Conservation (phyloP, 352 stramenopile species). For the Phytopythium vexans region DNA sequence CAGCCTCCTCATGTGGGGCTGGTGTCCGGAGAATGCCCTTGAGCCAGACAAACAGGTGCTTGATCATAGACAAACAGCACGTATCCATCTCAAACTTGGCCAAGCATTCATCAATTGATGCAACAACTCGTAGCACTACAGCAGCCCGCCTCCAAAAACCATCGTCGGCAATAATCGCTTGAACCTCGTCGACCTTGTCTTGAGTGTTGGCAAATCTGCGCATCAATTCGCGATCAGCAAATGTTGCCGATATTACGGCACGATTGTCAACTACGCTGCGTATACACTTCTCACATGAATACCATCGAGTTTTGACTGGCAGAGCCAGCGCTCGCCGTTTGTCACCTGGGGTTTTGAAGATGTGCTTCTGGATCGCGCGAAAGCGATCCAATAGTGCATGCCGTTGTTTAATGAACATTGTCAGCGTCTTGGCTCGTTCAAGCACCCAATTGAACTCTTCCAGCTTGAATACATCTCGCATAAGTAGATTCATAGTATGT, state of each 20-base stretch:
- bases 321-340: conserved; percentile 1
- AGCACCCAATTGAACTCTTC: conserved; percentile 3
- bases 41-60: conserved; percentile 8
- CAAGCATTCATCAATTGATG: conserved; percentile 9
- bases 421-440: not conserved
- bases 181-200: not conserved
- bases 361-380: conserved; percentile 4
- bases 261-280: conserved; percentile 4
- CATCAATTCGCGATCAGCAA: conserved; percentile 3
- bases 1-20: not conserved
- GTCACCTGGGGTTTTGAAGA: not conserved
- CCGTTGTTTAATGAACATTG: conserved; percentile 8
- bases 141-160: conserved; percentile 5
- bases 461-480: conserved; percentile 14
- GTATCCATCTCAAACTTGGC: conserved; percentile 11
- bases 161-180: not conserved
- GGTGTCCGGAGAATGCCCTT: not conserved
- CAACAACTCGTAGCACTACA: not conserved
- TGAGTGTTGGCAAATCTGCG: not conserved
- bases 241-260: not conserved
- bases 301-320: conserved; percentile 9
- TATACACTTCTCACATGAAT: conserved; percentile 9
- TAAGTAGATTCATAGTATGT: conserved; percentile 11
- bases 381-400: conserved; percentile 9
- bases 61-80: conserved; percentile 12